Base-by-base conservation (phyloP, 495 filamentous ascomycete species). In the Cetradonia linearis region DNA sequence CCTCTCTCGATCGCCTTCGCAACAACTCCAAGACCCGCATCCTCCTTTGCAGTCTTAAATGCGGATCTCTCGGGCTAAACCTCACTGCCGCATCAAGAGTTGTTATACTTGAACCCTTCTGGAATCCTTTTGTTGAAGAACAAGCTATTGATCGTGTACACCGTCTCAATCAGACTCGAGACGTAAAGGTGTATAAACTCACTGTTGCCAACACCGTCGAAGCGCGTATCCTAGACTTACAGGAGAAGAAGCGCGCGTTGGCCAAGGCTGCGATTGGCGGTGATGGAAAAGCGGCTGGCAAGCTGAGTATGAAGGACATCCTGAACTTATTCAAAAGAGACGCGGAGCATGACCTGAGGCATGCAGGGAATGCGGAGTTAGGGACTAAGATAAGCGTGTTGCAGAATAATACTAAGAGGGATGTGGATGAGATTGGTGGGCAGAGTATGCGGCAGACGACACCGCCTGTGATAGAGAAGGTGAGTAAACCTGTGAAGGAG, bases 81-180 rank as follows among this genome's bases (percentile, higher is more conserved):
- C 78, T 98, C 33, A 96, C 94, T 5, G 93, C 92, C 0, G 93
- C 93, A 18, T 90, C 86, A 62, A 81, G 93, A 38, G 93, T 98
- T 10, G 82, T 98, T 42, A 96, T 98, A 68, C 74, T 98, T 34
- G 93, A 98, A 69, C 93, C 93, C 0, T 98, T 97, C 72, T 98
- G 93, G 93, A 98, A 98, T 72, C 87, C 93, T 75, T 98, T 98
- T 65, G 87, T 97, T 30, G 93, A 98, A 78, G 93, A 96, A 71
- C 93, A 97, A 78, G 93, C 93, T 11, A 98, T 98, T 65, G 93
- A 98, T 70, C 90, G 93, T 47, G 93, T 98, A 49, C 93, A 98
- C 65, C 88, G 93, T 13, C 83, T 98, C 46, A 96, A 93, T 58
- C 93, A 98, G 73, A 95, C 89, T 16, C 76, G 88, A 16, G 91